phyloP scores from a whole-genome alignment of 768 basidiomycete genomes.

The Hypholoma sublateritium region DNA sequence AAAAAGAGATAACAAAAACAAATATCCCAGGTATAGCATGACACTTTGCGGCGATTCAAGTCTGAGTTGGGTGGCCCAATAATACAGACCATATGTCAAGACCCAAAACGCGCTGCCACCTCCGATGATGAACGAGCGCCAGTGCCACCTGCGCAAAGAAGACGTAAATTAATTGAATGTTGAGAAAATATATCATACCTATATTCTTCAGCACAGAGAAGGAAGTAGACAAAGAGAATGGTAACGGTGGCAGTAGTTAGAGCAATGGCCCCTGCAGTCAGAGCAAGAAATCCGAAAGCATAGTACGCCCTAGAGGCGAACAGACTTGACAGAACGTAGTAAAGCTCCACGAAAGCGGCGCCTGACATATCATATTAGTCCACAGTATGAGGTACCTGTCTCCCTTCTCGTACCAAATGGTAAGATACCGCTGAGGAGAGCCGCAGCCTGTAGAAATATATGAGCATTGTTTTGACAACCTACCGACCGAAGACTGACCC shows the following conservation, averaged over 20 bases:
- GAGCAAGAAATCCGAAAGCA: conserved; percentile 92
- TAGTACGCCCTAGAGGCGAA: conserved; percentile 94
- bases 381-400: neutral
- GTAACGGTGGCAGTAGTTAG: conserved; percentile 91
- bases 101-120: conserved; percentile 94
- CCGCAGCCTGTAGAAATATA: conserved; percentile 48
- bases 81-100: conserved; percentile 83
- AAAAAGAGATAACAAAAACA: conserved; percentile 78
- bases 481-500: conserved; percentile 46
- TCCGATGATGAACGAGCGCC: conserved; percentile 90
- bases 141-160: conserved; percentile 75
- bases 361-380: conserved; percentile 41
- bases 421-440: conserved; percentile 84
- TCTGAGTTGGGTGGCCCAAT: conserved; percentile 84
- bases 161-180: neutral
- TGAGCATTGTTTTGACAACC: neutral
- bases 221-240: conserved; percentile 88
- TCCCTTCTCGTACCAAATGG: conserved; percentile 67
- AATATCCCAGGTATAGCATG: conserved; percentile 87
- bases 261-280: conserved; percentile 80
- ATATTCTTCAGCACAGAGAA: conserved; percentile 93
- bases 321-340: conserved; percentile 87
- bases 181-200: conserved; percentile 41
- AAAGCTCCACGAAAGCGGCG: conserved; percentile 93
- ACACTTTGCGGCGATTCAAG: conserved; percentile 81